These are phyloP conservation scores for Penicillium dipodomyicola DNA, from an alignment of 495 filamentous ascomycete species.

Conservation along the genomic window DNA sequence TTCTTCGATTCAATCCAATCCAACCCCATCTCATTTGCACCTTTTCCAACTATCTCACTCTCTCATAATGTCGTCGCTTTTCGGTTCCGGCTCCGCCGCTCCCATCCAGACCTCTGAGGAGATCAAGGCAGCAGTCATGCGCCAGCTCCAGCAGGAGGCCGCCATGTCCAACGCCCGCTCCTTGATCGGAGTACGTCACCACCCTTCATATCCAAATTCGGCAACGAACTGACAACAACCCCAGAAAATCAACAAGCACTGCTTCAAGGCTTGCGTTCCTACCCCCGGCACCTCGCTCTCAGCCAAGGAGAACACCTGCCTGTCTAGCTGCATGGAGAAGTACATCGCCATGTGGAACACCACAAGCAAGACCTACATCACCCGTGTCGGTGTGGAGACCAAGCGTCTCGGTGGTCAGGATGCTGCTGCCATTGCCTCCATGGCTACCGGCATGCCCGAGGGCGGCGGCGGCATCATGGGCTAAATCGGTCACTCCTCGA, in stretches of 20 bases:
- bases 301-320: slow-evolving; percentile 68
- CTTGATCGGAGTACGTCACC: slow-evolving; percentile 65
- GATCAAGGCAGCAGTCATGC: slow-evolving; percentile 67
- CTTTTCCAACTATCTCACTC: slow-evolving; percentile 5
- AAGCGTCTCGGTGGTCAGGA: slow-evolving; percentile 38
- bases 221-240: slow-evolving; percentile 8
- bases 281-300: slow-evolving; percentile 78
- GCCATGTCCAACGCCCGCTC: slow-evolving; percentile 71
- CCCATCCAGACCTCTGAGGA: slow-evolving; percentile 49
- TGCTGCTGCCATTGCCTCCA: slow-evolving; percentile 24
- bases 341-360: slow-evolving; percentile 93
- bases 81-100: slow-evolving; percentile 29
- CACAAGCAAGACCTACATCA: slow-evolving; percentile 72
- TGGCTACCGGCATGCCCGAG: slow-evolving; percentile 27
- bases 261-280: slow-evolving; percentile 90
- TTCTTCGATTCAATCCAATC: slow-evolving; percentile 11
- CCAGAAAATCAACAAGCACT: slow-evolving; percentile 95
- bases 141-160: slow-evolving; percentile 70
- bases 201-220: neutral
- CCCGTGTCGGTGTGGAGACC: slow-evolving; percentile 64
- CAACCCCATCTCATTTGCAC: neutral
- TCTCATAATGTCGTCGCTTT: slow-evolving; percentile 42
- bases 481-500: slow-evolving; percentile 5
- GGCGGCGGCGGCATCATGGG: slow-evolving; percentile 14
- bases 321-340: slow-evolving; percentile 92